Evolutionary conservation across 2,329 filamentous ascomycete genomes (phyloP).

Genomic region (Exophiala sp.): DNA sequence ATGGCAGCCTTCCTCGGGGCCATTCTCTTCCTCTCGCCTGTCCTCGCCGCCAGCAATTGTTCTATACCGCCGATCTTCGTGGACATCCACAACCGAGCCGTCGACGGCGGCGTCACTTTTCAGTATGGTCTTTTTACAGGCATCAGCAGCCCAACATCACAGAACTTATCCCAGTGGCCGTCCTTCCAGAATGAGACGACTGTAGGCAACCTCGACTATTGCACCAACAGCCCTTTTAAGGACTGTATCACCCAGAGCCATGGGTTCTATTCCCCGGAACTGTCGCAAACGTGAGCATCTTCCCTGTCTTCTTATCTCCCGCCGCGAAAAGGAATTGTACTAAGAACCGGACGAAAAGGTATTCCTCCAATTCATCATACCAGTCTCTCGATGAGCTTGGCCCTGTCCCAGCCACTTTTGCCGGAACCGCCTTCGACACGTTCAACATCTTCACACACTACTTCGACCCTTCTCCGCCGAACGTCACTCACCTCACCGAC

Average conservation of each 20-base stretch:
- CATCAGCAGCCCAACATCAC: constrained; percentile 36
- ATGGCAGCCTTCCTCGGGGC: constrained; percentile 14
- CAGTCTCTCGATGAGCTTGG: constrained; percentile 29
- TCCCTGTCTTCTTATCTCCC: constrained; percentile 1
- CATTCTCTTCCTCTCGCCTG: constrained; percentile 5
- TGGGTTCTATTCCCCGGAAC: constrained; percentile 20
- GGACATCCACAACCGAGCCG: constrained; percentile 41
- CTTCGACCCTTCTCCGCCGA: constrained; percentile 26
- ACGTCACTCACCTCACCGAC: constrained; percentile 15
- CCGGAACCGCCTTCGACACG: constrained; percentile 31
- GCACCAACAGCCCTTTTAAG: constrained; percentile 32
- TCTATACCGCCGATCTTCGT: constrained; percentile 37
- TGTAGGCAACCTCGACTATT: constrained; percentile 36
- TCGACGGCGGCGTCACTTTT: constrained; percentile 36
- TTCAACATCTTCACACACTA: constrained; percentile 27
- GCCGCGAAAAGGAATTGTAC: background rate
- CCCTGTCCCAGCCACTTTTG: constrained; percentile 35
- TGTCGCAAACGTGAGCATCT: constrained; percentile 21
- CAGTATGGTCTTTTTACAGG: constrained; percentile 45
- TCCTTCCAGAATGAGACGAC: constrained; percentile 42
- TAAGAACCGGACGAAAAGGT: constrained; percentile 4
- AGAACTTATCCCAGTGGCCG: constrained; percentile 43
- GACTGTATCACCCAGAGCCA: constrained; percentile 19
- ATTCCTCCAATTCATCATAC: constrained; percentile 19
- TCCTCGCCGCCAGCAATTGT: constrained; percentile 15